Evolutionary conservation across 73 alveolate genomes (phyloP).

Genomic region (Tetrahymena malaccensis): DNA sequence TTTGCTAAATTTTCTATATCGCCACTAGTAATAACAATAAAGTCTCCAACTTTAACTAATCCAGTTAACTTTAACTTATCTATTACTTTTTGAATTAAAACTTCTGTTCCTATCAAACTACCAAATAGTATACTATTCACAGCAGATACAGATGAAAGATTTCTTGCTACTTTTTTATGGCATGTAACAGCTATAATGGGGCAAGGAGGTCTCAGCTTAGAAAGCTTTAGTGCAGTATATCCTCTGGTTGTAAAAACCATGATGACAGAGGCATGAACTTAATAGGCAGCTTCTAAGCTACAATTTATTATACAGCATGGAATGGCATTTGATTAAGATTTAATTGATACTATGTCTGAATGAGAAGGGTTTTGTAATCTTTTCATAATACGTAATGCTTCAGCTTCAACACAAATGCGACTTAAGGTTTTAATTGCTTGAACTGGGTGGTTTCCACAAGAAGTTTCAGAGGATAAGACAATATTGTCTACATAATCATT

Average conservation of each 20-base stretch:
- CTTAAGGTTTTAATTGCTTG: neutral
- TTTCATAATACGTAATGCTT: neutral
- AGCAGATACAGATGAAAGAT: neutral
- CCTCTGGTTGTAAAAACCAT: constrained; percentile 7
- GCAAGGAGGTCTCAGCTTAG: constrained; percentile 16
- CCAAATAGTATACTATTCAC: neutral
- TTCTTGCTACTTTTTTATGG: neutral
- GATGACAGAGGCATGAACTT: neutral
- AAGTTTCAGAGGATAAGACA: neutral
- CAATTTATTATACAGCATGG: neutral
- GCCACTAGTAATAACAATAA: neutral
- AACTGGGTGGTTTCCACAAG: constrained; percentile 2
- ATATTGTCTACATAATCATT: constrained; percentile 2
- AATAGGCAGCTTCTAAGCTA: constrained; percentile 7
- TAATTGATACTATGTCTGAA: neutral
- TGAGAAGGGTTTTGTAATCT: neutral
- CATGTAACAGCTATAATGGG: constrained; percentile 1
- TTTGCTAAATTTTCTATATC: constrained; percentile 1
- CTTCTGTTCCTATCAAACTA: constrained; percentile 1
- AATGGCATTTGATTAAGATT: neutral
- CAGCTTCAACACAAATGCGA: constrained; percentile 1
- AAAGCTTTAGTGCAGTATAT: neutral
- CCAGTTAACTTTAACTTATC: neutral
- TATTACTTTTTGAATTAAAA: neutral
- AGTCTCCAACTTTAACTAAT: neutral